phyloP scores from a whole-genome alignment of 371 early-diverging fungal genomes.

The Mortierella sp. region DNA sequence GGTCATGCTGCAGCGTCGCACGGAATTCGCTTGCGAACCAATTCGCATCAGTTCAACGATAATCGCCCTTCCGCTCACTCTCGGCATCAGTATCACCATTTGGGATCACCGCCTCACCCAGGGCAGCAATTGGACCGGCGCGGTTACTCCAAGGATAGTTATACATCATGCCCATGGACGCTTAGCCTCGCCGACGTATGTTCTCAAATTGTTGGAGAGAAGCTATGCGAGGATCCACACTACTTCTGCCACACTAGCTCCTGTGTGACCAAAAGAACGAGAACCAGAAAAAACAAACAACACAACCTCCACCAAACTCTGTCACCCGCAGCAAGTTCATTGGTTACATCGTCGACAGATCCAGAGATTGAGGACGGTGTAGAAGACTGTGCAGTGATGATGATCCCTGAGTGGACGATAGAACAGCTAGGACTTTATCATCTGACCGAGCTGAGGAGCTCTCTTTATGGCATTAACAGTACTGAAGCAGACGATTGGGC shows the following conservation, averaged over 20 bases:
- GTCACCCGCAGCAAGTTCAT: not conserved
- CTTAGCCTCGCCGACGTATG: constrained; percentile 42
- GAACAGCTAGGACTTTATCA: constrained; percentile 37
- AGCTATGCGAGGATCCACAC: constrained; percentile 31
- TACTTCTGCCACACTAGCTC: constrained; percentile 21
- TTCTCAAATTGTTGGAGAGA: constrained; percentile 39
- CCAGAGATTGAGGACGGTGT: not conserved
- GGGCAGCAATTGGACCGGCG: constrained; percentile 28
- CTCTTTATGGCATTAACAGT: not conserved
- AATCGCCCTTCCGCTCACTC: constrained; percentile 1
- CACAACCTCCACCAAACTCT: no score
- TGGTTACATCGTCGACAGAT: not conserved
- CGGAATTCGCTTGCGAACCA: not conserved
- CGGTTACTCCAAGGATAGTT: constrained; percentile 45
- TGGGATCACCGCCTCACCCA: constrained; percentile 8
- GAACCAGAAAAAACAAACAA: no score
- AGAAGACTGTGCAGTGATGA: constrained; percentile 28
- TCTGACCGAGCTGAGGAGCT: constrained; percentile 25
- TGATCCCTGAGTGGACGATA: constrained; percentile 44
- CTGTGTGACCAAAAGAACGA: constrained; percentile 23
- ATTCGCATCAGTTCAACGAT: not conserved
- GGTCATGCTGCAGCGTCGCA: not conserved
- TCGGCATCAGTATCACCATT: not conserved
- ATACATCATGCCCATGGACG: constrained; percentile 47
- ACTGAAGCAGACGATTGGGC: not conserved